These are phyloP conservation scores for Tribonema minus DNA, from an alignment of 108 stramenopile genomes.

Conservation along the genomic window DNA sequence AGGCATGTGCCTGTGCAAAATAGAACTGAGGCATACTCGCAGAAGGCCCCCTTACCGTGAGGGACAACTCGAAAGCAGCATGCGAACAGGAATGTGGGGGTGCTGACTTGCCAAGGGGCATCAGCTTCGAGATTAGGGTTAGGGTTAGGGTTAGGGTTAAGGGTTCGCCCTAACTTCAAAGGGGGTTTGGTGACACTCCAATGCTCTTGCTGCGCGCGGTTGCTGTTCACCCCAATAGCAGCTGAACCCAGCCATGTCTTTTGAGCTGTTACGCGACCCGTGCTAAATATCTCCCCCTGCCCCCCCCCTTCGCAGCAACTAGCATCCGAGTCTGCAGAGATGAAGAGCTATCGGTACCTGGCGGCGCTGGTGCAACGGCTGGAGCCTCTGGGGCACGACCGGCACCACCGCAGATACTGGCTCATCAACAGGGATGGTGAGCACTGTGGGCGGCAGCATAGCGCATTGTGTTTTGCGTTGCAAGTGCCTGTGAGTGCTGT, in stretches of 20 bases:
- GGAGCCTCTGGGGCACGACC: constrained; percentile 6
- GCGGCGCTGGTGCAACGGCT: not conserved
- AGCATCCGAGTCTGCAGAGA: not conserved
- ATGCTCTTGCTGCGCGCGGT: not conserved
- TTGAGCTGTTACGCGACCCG: not conserved
- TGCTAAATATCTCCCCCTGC: not conserved
- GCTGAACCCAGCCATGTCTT: too few species aligned
- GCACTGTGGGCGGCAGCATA: too few species aligned
- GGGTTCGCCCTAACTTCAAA: not conserved
- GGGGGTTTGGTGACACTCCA: not conserved
- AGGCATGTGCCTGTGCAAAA: too few species aligned
- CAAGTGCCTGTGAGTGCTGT: too few species aligned
- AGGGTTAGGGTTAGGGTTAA: not conserved
- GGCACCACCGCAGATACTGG: constrained; percentile 14
- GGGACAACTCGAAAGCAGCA: too few species aligned
- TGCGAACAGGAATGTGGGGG: too few species aligned
- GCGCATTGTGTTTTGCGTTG: too few species aligned
- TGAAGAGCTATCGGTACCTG: constrained; percentile 1
- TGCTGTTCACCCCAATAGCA: not conserved
- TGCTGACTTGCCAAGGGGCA: too few species aligned
- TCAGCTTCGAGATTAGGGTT: too few species aligned
- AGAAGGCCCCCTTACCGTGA: too few species aligned
- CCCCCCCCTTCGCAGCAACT: not conserved
- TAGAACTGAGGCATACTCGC: too few species aligned
- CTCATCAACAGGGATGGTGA: too few species aligned